Evolutionary conservation across 148 eudicot genomes (phyloP), one percentile per base, ranked within the genome.

Genomic region (Nyssa sinensis): DNA sequence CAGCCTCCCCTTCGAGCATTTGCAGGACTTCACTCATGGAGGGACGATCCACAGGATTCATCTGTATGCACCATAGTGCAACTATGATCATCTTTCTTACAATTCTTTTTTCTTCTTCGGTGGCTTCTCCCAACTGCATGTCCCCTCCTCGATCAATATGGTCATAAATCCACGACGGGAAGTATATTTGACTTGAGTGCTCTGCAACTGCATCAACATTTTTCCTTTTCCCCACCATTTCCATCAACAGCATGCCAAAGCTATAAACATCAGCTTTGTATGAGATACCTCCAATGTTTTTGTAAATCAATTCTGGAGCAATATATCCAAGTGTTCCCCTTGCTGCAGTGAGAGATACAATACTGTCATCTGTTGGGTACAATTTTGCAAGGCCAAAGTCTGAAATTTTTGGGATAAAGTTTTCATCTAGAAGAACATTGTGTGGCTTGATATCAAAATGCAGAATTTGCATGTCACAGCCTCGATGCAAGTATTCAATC

Each of bases 361-460:
- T 55, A 24, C 72, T 75, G 4, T 75, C 66, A 59, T 75, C 55
- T 28, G 65, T 25, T 6, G 72, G 29, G 32, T 57, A 72, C 37
- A 65, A 66, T 58, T 71, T 71, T 2, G 75, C 80, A 5, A 65
- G 75, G 35, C 80, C 67, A 9, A 78, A 72, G 24, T 78, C 67
- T 0, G 72, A 78, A 19, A 78, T 29, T 41, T 78, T 78, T 0
- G 80, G 76, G n/a, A 11, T 78, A 49, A 78, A 78, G 35, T 78
- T 77, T 28, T 72, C 51, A 39, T 77, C 72, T 21, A 72, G 49
- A 29, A 76, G 79, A 69, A 71, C 64, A 60, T 77, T 77, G 29
- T 71, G 70, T 21, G 75, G 80, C 44, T 64, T 77, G 14, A 77
- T 77, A 39, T 77, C 80, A 35, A 77, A 77, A 30, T 66, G 80